Base-by-base conservation (phyloP, 1,284 basidiomycete genomes). In the Heterobasidion occidentale region DNA sequence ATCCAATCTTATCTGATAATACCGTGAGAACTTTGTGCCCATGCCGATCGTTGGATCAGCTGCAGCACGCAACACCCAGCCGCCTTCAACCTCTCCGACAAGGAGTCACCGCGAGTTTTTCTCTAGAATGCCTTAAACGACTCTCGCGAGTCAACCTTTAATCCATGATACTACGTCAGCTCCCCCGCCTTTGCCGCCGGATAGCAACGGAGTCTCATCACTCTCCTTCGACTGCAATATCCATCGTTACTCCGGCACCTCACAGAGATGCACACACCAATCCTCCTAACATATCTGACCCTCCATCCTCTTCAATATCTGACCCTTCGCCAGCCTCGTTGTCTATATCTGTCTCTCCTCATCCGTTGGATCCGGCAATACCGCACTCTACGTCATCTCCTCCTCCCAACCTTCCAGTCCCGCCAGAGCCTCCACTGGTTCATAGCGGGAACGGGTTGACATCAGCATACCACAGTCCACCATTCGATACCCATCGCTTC, bases 401-500 rank as follows among this genome's bases (percentile, higher is more conserved):
- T 20, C 17, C 35, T n/a, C 34, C 50, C 12, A 14, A 51, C 17
- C 17, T 51, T 15, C 36, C 36, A 12, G 50, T 48, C 3, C 46
- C 46, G 12, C 46, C 46, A 17, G 46, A 48, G 9, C 46, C 11
- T n/a, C 46, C 46, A 17, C 12, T 15, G 11, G 17, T 48, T 48
- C 11, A 14, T 48, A 33, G 46, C 27, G 46, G 27, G 7, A 14
- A 45, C 46, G n/a, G 14, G 27, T 55, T 47, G 2, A 52, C 61
- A 3, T 57, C 62, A 7, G 51, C 62, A n/a, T 69, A 71, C 59
- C 56, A 64, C n/a, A 69, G 63, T 49, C 72, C 72, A 1, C 71
- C 71, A 0, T 74, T 74, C 55, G 57, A 74, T 54, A 74, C 72
- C 7, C 74, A 77, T 56, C 63, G 65, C 7, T 90, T 92, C 71